A percentile compares a stretch with the other conserved stretches of the same genome.
Conservation (phyloP, 331 rosid genomes). For the Pyrus hybrid region DNA sequence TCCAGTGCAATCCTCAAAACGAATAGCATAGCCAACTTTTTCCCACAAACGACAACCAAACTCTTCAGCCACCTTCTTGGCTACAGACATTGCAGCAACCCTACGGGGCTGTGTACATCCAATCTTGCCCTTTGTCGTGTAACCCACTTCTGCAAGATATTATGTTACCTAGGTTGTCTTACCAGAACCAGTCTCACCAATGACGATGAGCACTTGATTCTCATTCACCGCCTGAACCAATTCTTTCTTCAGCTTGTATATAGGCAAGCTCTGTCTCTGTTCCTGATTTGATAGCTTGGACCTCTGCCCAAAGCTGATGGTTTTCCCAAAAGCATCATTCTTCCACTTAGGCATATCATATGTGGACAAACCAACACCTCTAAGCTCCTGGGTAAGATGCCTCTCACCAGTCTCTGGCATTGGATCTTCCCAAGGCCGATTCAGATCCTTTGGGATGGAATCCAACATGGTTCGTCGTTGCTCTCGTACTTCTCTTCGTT, state of each 20-base stretch:
- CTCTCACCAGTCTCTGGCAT: conserved; percentile 92
- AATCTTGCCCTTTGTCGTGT: conserved; percentile 75
- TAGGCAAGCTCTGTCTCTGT: conserved; percentile 85
- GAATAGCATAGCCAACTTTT: conserved; percentile 90
- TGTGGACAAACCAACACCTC: conserved; percentile 87
- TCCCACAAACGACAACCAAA: conserved; percentile 88
- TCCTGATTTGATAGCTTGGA: conserved; percentile 88
- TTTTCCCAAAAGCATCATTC: conserved; percentile 89
- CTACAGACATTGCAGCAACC: conserved; percentile 94
- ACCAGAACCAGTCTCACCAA: conserved; percentile 94
- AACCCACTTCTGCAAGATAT: conserved; percentile 89
- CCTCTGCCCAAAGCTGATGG: conserved; percentile 84
- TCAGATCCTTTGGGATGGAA: conserved; percentile 94
- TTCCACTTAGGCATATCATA: conserved; percentile 95
- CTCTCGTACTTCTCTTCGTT: conserved; percentile 85
- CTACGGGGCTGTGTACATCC: conserved; percentile 96
- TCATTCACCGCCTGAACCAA: conserved; percentile 77
- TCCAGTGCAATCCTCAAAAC: conserved; percentile 91
- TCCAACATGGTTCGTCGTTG: conserved; percentile 92
- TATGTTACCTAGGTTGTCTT: conserved; percentile 89
- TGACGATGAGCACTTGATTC: conserved; percentile 74
- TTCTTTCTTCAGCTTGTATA: conserved; percentile 76
- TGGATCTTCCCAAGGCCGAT: conserved; percentile 98
- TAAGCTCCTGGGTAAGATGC: conserved; percentile 89
- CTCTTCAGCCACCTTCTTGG: conserved; percentile 93